These are phyloP conservation scores for Takakia lepidozioides DNA, from an alignment of 225 moss, liverwort and hornwort genomes.

Conservation along the genomic window DNA sequence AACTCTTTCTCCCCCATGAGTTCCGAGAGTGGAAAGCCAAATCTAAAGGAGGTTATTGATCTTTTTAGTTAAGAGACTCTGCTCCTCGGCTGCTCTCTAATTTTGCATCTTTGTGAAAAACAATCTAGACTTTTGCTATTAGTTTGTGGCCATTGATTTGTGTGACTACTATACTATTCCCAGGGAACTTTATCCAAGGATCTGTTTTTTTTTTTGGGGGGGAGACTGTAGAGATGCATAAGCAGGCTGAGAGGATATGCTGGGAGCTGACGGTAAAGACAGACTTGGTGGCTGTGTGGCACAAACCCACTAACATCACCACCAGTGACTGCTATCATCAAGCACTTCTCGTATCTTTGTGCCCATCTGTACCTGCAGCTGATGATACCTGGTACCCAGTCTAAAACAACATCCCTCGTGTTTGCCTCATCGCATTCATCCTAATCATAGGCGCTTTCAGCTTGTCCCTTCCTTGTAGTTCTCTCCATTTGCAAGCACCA, in stretches of 20 bases:
- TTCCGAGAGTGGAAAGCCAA: no score
- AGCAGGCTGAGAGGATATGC: conserved; percentile 26
- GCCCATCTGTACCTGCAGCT: conserved; percentile 14
- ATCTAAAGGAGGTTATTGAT: no score
- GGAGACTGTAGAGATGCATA: conserved; percentile 29
- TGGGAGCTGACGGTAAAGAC: conserved; percentile 28
- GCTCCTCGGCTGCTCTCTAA: not conserved
- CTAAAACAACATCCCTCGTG: no score
- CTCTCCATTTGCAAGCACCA: no score
- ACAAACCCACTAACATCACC: conserved; percentile 21
- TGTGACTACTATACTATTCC: no score
- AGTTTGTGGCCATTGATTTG: not conserved
- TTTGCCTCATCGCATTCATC: no score
- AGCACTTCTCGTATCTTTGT: conserved; percentile 23
- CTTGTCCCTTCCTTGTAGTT: no score
- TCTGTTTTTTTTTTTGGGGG: not conserved
- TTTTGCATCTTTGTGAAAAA: not conserved
- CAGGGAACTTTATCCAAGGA: not conserved
- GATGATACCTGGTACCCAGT: conserved; percentile 27
- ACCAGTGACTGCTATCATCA: conserved; percentile 12
- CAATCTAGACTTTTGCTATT: not conserved
- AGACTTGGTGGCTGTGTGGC: conserved; percentile 30
- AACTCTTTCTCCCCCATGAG: not conserved
- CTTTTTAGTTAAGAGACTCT: no score
- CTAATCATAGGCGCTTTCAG: no score